Evolutionary conservation across 2,329 filamentous ascomycete species (phyloP).

Genomic region (Herpomyces periplanetae): DNA sequence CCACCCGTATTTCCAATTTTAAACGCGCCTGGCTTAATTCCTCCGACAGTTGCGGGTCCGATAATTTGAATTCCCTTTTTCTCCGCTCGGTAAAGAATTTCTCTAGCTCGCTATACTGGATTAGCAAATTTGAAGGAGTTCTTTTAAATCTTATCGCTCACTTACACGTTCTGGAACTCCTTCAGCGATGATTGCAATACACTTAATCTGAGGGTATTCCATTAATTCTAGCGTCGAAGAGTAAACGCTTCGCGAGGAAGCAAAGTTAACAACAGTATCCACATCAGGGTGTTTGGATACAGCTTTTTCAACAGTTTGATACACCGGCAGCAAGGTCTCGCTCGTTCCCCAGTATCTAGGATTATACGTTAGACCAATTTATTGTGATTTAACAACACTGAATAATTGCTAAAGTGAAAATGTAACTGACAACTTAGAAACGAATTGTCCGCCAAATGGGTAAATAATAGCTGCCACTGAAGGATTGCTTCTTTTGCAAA

Average conservation of each 20-base stretch:
- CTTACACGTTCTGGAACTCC: conserved; percentile 87
- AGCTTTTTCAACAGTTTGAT: conserved; percentile 72
- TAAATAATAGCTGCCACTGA: conserved; percentile 98
- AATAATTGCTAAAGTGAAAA: too few relatives aligned
- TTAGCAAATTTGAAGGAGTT: too few relatives aligned
- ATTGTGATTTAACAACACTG: too few relatives aligned
- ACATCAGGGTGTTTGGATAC: conserved; percentile 87
- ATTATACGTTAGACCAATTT: too few relatives aligned
- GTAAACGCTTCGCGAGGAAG: conserved; percentile 92
- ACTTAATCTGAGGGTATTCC: conserved; percentile 84
- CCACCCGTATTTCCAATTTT: conserved; percentile 99
- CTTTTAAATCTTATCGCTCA: conserved; percentile 4
- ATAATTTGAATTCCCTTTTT: conserved; percentile 99
- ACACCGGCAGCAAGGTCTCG: conserved; percentile 90
- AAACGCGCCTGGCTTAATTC: conserved; percentile 95
- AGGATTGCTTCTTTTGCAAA: conserved; percentile 88
- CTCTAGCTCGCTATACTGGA: conserved; percentile 35
- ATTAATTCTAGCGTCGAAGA: conserved; percentile 94
- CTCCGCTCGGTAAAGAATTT: conserved; percentile 79
- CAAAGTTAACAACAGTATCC: conserved; percentile 95
- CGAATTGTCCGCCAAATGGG: conserved; percentile 97
- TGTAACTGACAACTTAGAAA: conserved; percentile 80
- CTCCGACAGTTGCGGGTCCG: conserved; percentile 85
- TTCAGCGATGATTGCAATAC: conserved; percentile 95
- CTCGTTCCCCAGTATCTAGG: conserved; percentile 82